Evolutionary conservation across 1,284 basidiomycete genomes (phyloP), one percentile per base, ranked within the genome.

Genomic region (Vanrija pseudolonga): DNA sequence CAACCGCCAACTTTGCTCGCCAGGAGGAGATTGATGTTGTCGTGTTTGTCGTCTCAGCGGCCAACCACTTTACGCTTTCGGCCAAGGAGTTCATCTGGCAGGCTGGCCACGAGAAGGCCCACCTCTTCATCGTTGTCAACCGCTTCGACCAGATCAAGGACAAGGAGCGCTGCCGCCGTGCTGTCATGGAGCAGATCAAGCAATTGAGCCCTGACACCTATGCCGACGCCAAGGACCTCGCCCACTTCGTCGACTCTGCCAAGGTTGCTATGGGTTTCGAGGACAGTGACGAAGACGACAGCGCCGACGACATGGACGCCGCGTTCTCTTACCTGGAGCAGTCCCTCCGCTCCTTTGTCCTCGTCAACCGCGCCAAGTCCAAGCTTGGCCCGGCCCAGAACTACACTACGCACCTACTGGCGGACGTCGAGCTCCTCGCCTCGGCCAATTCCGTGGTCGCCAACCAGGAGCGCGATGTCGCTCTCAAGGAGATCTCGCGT

Each of bases 11-110:
- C 45, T 98, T 98, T 69, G 85, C 94, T 18, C 89, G 92, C 32
- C 95, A 98, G 75, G 90, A 96, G 73, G 93, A 98, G 77, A 98
- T 99, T 52, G 96, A 99, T 71, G 95, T 99, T 24, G 86, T 99
- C 53, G 94, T 99, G 51, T 99, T 98, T 74, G 93, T 98, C 61
- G 93, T 98, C 46, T 93, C 89, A 1, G 93, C 96, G 7, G 95
- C 98, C 78, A 98, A 98, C 76, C 95, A 98, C 80, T 97, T 99
- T 73, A 99, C 96, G 0, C 82, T 97, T 7, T 95, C 91, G 0
- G 90, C 92, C 9, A 90, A 89, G 70, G 94, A 98, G 76, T 98
- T 99, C 80, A 82, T 99, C 43, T 84, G 81, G 80, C 92, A 86
- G 66, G 94, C 96, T 1, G 89, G 88, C 76, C 89, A 93, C 69